These are phyloP conservation scores for Xylariales sp. DNA, from an alignment of 2,329 filamentous ascomycete genomes.

Conservation along the genomic window DNA sequence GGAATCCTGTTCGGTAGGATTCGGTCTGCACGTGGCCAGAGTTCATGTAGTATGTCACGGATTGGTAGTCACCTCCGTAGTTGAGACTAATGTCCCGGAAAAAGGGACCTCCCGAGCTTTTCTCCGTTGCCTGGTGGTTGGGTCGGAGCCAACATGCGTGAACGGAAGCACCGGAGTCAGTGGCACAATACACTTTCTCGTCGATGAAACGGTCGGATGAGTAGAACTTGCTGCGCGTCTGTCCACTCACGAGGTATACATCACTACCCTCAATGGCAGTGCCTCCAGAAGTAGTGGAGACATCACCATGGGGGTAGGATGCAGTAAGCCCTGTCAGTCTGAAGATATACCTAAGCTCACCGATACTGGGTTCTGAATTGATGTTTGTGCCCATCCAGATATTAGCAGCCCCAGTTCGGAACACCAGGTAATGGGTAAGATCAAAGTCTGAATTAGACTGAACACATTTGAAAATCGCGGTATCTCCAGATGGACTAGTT, in stretches of 20 bases:
- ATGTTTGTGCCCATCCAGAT: conserved; percentile 61
- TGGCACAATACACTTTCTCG: conserved; percentile 59
- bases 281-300: conserved; percentile 49
- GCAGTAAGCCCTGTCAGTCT: conserved; percentile 51
- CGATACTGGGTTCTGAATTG: conserved; percentile 48
- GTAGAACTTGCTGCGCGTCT: conserved; percentile 68
- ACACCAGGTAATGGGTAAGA: conserved; percentile 60
- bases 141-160: conserved; percentile 60
- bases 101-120: conserved; percentile 63
- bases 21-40: conserved; percentile 61
- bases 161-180: conserved; percentile 38
- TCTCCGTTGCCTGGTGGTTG: conserved; percentile 44
- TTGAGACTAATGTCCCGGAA: conserved; percentile 63
- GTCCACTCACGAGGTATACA: conserved; percentile 53
- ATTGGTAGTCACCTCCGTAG: conserved; percentile 52
- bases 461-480: no score
- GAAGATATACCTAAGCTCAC: conserved; percentile 62
- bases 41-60: conserved; percentile 67
- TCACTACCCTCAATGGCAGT: conserved; percentile 54
- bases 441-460: no score
- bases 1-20: conserved; percentile 55
- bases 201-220: conserved; percentile 67
- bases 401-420: conserved; percentile 54
- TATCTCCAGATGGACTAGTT: no score
- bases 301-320: conserved; percentile 49